phyloP scores from a whole-genome alignment of 257 asterid species.

The Thymus quinquecostatus region DNA sequence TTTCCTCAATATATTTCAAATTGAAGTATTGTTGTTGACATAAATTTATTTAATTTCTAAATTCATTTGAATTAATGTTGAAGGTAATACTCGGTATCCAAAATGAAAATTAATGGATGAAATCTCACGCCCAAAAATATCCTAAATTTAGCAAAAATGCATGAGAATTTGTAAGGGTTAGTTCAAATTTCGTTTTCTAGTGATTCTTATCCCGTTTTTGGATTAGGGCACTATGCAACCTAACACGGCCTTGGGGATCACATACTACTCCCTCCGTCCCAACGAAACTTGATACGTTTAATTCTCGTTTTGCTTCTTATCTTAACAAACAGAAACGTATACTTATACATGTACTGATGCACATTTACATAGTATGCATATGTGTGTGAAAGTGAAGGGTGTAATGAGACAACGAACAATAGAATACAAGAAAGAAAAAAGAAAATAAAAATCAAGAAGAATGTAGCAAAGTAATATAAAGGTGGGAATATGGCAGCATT shows the following conservation, averaged over 20 bases:
- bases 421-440: neutral
- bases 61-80: neutral
- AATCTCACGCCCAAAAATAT: slow-evolving; percentile 14
- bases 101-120: neutral
- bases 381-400: neutral
- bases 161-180: slow-evolving; percentile 10
- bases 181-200: slow-evolving; percentile 36
- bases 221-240: neutral
- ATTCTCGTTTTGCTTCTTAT: neutral
- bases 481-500: slow-evolving; percentile 28
- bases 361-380: too few species aligned
- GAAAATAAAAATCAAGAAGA: neutral
- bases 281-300: too few species aligned
- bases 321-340: neutral
- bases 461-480: neutral
- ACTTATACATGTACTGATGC: too few species aligned
- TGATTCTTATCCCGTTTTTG: slow-evolving; percentile 15
- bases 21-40: neutral
- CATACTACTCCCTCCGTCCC: too few species aligned
- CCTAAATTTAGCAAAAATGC: slow-evolving; percentile 14
- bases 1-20: neutral
- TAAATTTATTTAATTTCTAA: neutral
- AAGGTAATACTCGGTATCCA: too few species aligned
- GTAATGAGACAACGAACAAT: neutral
- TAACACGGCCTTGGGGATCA: too few species aligned